These are phyloP conservation scores for Schizochytrium sp. DNA, from an alignment of 108 stramenopile genomes.

Conservation along the genomic window DNA sequence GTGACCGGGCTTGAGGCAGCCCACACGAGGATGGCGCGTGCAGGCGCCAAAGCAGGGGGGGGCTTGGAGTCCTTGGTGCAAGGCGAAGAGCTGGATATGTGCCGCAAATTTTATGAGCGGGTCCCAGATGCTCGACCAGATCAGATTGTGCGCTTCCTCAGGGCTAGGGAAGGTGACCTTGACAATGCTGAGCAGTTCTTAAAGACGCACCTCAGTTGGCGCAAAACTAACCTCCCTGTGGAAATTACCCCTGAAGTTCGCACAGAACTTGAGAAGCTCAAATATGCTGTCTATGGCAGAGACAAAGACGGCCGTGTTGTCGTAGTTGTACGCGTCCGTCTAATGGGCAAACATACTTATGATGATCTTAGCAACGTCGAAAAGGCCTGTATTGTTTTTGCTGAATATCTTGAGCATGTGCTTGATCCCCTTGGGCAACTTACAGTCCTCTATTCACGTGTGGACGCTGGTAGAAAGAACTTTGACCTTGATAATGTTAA, in stretches of 20 bases:
- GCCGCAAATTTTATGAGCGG: background rate
- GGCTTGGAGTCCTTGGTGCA: background rate
- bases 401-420: slow-evolving; percentile 21
- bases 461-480: background rate
- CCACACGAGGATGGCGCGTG: background rate
- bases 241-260: background rate
- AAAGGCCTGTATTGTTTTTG: background rate
- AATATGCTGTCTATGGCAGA: background rate
- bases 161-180: slow-evolving; percentile 18
- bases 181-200: background rate
- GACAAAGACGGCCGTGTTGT: slow-evolving; percentile 15
- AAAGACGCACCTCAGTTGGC: background rate
- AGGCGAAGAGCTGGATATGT: slow-evolving; percentile 52
- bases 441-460: slow-evolving; percentile 27
- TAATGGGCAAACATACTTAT: slow-evolving; percentile 56
- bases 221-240: background rate
- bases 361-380: background rate
- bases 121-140: slow-evolving; percentile 27
- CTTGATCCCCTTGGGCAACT: background rate
- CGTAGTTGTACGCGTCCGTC: background rate
- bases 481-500: slow-evolving; percentile 27
- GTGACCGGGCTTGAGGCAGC: background rate
- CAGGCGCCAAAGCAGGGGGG: background rate
- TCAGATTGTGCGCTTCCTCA: slow-evolving; percentile 40
- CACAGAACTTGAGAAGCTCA: slow-evolving; percentile 31